Evolutionary conservation across 768 basidiomycete species (phyloP), one percentile per base, ranked within the genome.

Genomic region (Suillus subalutaceus): DNA sequence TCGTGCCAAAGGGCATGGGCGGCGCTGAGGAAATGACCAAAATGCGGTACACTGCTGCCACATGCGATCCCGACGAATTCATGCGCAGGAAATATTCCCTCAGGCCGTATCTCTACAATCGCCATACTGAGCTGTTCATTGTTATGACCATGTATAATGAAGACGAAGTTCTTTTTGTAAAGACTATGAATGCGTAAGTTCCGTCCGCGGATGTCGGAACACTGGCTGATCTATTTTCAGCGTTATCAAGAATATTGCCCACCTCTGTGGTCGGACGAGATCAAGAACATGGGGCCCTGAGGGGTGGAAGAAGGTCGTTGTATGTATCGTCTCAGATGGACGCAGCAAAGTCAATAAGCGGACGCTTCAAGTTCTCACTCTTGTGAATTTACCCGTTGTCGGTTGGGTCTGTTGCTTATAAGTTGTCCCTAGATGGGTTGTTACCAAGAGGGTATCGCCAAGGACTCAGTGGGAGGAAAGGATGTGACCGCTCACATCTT

Each of bases 81-180:
- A 89, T 91, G 87, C 76, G 84, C 37, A 86, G 83, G 56, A 88
- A 89, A 67, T 94, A 93, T 76, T 88, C 91, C 7, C 84, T 96
- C 30, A 83, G 94, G 30, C 94, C 88, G 6, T 95, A 89, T 76
- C 83, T 95, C 1, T 86, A 87, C 71, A 87, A 88, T 64, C 90
- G 95, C 63, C 84, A 89, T 63, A 97, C 95, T 10, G 96, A 97
- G 78, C 84, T 97, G 16, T 96, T 97, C 79, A 93, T 97, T 71
- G 94, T 96, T 50, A 93, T 97, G 88, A 97, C 95, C 53, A 96
- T 97, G 94, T 93, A 93, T 77, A 96, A 96, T 75, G 95, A 97
- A 80, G 93, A 93, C 73, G 91, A 93, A 73, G 81, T 89, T 10
- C 81, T 93, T 35, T 94, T 93, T 75, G 81, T 82, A 73, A 86